A percentile compares a stretch with the other conserved stretches of the same genome.
phyloP scores from a whole-genome alignment of 345 rosid genomes.

The Noccaea bulbosa region DNA sequence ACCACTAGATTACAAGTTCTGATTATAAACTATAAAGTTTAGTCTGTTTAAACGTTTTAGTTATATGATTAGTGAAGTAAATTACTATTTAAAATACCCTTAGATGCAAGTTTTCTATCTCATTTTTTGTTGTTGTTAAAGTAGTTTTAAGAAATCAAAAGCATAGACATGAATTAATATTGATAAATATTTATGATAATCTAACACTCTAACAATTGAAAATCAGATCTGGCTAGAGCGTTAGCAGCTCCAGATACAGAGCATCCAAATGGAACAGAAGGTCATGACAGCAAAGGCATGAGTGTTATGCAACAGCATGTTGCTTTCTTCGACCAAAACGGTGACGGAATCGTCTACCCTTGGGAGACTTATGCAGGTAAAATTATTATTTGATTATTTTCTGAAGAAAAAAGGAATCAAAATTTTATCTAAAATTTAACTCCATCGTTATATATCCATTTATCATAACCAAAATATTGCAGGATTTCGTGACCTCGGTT shows the following conservation, averaged over 20 bases:
- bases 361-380: constrained; percentile 81
- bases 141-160: background rate
- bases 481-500: constrained; percentile 71
- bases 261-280: constrained; percentile 71
- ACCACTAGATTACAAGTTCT: too few relatives aligned
- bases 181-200: background rate
- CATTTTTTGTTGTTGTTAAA: too few relatives aligned
- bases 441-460: background rate
- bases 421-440: background rate
- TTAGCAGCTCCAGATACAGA: constrained; percentile 70
- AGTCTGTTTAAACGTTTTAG: background rate
- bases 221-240: constrained; percentile 75
- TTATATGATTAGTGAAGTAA: background rate
- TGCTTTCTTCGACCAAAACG: constrained; percentile 76
- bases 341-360: constrained; percentile 79
- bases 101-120: too few relatives aligned
- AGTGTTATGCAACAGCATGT: constrained; percentile 88
- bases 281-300: constrained; percentile 55
- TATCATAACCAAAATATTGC: background rate
- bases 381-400: background rate
- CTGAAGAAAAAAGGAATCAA: background rate
- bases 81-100: background rate
- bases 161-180: background rate
- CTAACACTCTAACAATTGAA: background rate
- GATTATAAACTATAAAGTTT: background rate